Evolutionary conservation across 148 eudicot genomes (phyloP), one percentile per base, ranked within the genome.

Genomic region (Camellia lanceoleosa): DNA sequence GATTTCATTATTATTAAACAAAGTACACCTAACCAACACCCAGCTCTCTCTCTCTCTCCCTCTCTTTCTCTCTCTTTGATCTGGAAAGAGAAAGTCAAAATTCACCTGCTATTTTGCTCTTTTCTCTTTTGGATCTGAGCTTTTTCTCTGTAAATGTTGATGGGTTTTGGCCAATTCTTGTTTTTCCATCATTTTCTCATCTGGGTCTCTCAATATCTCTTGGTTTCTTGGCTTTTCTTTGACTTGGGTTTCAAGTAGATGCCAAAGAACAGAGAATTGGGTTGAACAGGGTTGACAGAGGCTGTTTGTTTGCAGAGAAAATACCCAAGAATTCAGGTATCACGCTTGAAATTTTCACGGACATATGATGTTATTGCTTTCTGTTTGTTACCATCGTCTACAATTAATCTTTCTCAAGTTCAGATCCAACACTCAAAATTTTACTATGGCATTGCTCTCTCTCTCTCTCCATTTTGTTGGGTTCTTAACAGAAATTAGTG

Each of bases 61-160:
- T 30, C 30, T 30, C 65, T 74, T 74, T 11, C 38, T 58, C 52
- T 52, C 6, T 44, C 12, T 13, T 1, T 49, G 6, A 2, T 75
- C 66, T 80, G 60, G 3, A 52, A 8, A 41, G 5, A 7, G 5
- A 78, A 80, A 78, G 79, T 84, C 80, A 81, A 69, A 41, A 72
- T 47, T 64, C 81, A 64, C 74, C 66, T 78, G 76, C 75, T 58
- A 15, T 55, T 44, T 78, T 65, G 77, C 59, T 76, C 51, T 14
- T 62, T 74, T 62, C 73, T 30, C 47, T 64, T 51, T 5, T 83
- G 86, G 86, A 86, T 86, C 88, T 81, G 80, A 68, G 59, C 41
- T 4, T 7, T 30, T 63, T 19, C 52, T 62, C 76, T 58, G 42
- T 71, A 72, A 69, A 15, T 75, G 6, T 47, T 47, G 7, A 47